Evolutionary conservation across 31 red algal species (phyloP), one percentile per base, ranked within the genome.

Genomic region (Odonthalia washingtoniensis): DNA sequence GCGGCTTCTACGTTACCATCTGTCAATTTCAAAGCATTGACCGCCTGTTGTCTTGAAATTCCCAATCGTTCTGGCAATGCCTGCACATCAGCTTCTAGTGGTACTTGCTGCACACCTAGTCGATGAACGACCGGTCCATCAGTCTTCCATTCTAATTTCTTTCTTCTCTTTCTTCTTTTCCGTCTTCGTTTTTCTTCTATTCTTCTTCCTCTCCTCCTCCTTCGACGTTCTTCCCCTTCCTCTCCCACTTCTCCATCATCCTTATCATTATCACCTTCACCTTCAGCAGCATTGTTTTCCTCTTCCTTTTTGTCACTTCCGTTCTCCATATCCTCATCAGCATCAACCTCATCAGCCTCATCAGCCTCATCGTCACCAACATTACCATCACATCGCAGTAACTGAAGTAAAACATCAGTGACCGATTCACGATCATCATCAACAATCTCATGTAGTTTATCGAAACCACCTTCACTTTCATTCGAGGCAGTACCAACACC

Each of bases 291-390:
- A 9, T 82, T 94, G 65, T 42, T 98, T 16, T 98, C 96, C 40
- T 96, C 96, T 33, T 90, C 91, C 27, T 70, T 98, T 38, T 67
- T 78, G 1, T 98, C n/a, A 98, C 84, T 72, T 96, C 18, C 94
- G 96, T 18, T 94, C 96, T 43, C 65, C 43, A 42, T 43, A 92
- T 2, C 72, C 94, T 31, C 34, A 66, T 39, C 75, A 91, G 34
- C 81, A 95, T 37, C 92, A 98, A 85, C 66, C n/a, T n/a, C n/a
- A n/a, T n/a, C n/a, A n/a, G n/a, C n/a, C n/a, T n/a, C n/a, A n/a
- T n/a, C n/a, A n/a, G 14, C 87, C 95, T 27, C 40, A 95, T 52
- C 74, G 82, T n/a, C 93, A 98, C 78, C 21, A 21, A n/a, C n/a
- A n/a, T n/a, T n/a, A n/a, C n/a, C n/a, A n/a, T n/a, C n/a, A n/a